Evolutionary conservation across 495 filamentous ascomycete genomes (phyloP), one percentile per base, ranked within the genome.

Genomic region (Choiromyces venosus): DNA sequence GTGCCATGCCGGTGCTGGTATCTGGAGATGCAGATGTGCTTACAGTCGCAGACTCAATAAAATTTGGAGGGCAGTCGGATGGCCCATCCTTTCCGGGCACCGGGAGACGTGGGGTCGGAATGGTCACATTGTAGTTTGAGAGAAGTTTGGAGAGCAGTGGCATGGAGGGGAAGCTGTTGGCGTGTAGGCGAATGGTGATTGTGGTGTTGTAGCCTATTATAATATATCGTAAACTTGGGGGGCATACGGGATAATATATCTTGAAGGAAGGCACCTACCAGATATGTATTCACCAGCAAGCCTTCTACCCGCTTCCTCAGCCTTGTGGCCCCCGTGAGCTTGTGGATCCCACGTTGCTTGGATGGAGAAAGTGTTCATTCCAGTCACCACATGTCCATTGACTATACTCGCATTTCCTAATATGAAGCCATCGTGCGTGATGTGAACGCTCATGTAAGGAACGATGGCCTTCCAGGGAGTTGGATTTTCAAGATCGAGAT

Each of bases 261-360:
- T 12, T 46, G 38, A 37, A 46, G 6, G 39, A 36, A 29, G 52
- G 42, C 29, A 79, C 83, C 74, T 78, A 89, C 95, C 93, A 33
- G 94, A 97, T 35, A 97, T 83, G 78, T 96, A 97, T 78, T 91
- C 87, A 1, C 93, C 94, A 19, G 97, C 79, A 9, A 97, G 81
- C 40, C 93, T 86, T 68, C 88, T 85, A 7, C 91, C 94, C 73
- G 89, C 85, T 67, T 86, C 81, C 35, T 85, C 82, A 12, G 87
- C 92, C 71, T 86, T 76, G 36, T 83, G 72, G 5, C 91, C 93
- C 52, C 89, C 88, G 70, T 86, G 81, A 1, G 82, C 85, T 18
- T 82, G 72, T 2, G 95, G 95, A 74, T 90, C 88, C 91, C 92
- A 98, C 21, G 85, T 83, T 10, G 91, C 89, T 19, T 87, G 84